Evolutionary conservation across 2,329 filamentous ascomycete genomes (phyloP).

Genomic region (Botrytis squamosa): DNA sequence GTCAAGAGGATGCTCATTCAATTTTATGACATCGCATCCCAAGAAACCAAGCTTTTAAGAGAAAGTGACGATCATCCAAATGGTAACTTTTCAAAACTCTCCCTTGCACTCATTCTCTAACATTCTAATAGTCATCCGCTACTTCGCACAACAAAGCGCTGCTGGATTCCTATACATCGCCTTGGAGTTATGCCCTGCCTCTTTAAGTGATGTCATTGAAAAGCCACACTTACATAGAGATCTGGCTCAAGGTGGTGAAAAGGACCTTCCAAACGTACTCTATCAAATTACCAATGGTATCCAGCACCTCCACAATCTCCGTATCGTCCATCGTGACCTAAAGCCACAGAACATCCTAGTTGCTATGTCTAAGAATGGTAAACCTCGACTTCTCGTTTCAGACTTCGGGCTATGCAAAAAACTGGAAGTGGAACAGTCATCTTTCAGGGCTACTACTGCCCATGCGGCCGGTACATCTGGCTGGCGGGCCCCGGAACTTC

Average conservation of each 20-base stretch:
- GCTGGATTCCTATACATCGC: slow-evolving; percentile 95
- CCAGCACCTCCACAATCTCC: slow-evolving; percentile 81
- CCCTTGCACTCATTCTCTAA: slow-evolving; percentile 32
- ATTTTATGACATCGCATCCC: slow-evolving; percentile 92
- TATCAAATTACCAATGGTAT: slow-evolving; percentile 89
- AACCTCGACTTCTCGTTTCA: slow-evolving; percentile 86
- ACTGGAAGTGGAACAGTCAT: slow-evolving; percentile 89
- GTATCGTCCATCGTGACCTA: slow-evolving; percentile 94
- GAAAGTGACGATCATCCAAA: slow-evolving; percentile 96
- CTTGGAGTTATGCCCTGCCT: slow-evolving; percentile 89
- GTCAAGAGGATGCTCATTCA: slow-evolving; percentile 96
- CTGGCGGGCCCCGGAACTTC: slow-evolving; percentile 92
- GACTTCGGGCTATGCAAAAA: slow-evolving; percentile 99
- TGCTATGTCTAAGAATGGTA: slow-evolving; percentile 65
- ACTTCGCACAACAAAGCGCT: slow-evolving; percentile 87
- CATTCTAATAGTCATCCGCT: slow-evolving; percentile 71
- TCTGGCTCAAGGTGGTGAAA: slow-evolving; percentile 69
- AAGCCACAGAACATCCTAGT: slow-evolving; percentile 98
- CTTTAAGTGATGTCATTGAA: slow-evolving; percentile 86
- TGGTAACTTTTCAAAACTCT: slow-evolving; percentile 45
- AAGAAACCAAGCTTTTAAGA: slow-evolving; percentile 85
- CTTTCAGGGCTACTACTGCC: slow-evolving; percentile 89
- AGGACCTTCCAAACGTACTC: slow-evolving; percentile 75
- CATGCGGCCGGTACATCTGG: slow-evolving; percentile 91
- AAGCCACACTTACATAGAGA: slow-evolving; percentile 65